phyloP scores from a whole-genome alignment of 2,329 filamentous ascomycete genomes.

The Canariomyces notabilis region DNA sequence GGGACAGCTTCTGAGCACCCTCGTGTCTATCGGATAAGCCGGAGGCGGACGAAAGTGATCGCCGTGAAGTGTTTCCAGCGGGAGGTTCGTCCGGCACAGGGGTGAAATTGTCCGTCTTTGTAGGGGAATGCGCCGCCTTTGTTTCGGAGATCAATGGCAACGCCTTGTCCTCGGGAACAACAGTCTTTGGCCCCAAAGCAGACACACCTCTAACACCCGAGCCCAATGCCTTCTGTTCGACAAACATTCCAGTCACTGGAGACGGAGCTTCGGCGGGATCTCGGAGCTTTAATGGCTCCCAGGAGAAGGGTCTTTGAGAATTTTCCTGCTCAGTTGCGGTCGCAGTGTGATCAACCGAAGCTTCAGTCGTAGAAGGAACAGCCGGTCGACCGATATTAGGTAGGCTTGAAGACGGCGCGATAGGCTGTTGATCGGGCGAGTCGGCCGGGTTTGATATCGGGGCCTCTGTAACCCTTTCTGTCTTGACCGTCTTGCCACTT shows the following conservation, averaged over 20 bases:
- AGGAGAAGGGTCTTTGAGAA: conserved; percentile 37
- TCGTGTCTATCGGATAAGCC: conserved; percentile 30
- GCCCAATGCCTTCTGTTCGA: conserved; percentile 6
- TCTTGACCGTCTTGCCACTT: not conserved
- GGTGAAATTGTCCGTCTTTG: conserved; percentile 6
- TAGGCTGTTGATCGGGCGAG: not conserved
- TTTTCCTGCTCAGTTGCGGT: not conserved
- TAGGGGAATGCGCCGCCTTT: not conserved
- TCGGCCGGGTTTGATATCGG: not conserved
- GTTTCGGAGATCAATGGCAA: not conserved
- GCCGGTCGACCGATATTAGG: no score
- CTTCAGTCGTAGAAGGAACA: not conserved
- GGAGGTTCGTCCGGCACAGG: not conserved
- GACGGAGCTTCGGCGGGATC: conserved; percentile 21
- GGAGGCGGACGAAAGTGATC: conserved; percentile 32
- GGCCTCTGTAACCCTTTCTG: not conserved
- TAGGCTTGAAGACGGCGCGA: not conserved
- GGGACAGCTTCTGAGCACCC: conserved; percentile 33
- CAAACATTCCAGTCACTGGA: not conserved
- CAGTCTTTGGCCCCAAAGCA: not conserved
- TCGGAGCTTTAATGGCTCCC: conserved; percentile 32
- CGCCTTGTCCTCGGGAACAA: not conserved
- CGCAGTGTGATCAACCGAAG: not conserved
- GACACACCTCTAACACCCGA: not conserved
- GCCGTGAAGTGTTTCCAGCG: conserved; percentile 28